Evolutionary conservation across 2,329 filamentous ascomycete genomes (phyloP).

Genomic region (Aureobasidium vineae): DNA sequence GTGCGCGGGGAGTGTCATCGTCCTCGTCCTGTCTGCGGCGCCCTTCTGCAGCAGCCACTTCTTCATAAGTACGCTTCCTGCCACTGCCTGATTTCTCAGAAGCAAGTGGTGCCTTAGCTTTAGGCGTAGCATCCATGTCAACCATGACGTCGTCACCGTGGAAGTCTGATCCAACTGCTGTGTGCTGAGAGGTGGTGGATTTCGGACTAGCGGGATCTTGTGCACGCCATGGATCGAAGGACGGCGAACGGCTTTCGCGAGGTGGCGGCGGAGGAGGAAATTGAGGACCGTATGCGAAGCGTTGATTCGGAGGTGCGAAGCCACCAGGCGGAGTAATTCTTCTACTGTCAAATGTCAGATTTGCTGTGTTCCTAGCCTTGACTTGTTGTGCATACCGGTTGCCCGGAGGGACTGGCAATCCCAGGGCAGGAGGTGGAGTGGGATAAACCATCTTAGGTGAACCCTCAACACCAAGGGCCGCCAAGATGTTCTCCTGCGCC

Average conservation of each 20-base stretch:
- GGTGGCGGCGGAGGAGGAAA: constrained; percentile 30
- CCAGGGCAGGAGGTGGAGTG: constrained; percentile 41
- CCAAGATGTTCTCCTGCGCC: constrained; percentile 40
- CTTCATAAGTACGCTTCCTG: constrained; percentile 32
- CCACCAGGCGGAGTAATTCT: neutral
- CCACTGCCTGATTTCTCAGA: constrained; percentile 26
- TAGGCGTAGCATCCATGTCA: constrained; percentile 29
- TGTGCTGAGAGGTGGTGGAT: constrained; percentile 31
- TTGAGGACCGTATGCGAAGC: constrained; percentile 26
- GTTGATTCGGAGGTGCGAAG: neutral
- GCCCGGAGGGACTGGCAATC: constrained; percentile 34
- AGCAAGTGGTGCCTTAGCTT: constrained; percentile 25
- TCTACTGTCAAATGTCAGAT: neutral
- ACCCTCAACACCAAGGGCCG: constrained; percentile 40
- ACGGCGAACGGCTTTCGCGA: constrained; percentile 29
- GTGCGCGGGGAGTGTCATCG: constrained; percentile 27
- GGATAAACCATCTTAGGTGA: constrained; percentile 41
- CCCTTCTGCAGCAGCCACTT: constrained; percentile 27
- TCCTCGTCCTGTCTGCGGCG: constrained; percentile 29
- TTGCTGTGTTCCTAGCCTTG: neutral
- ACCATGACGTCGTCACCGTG: constrained; percentile 28
- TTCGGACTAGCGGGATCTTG: constrained; percentile 26
- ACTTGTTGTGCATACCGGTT: constrained; percentile 13
- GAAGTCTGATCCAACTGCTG: constrained; percentile 32
- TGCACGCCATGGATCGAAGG: constrained; percentile 29